phyloP scores from a whole-genome alignment of 805 yeast genomes.

The Torulaspora maleeae region DNA sequence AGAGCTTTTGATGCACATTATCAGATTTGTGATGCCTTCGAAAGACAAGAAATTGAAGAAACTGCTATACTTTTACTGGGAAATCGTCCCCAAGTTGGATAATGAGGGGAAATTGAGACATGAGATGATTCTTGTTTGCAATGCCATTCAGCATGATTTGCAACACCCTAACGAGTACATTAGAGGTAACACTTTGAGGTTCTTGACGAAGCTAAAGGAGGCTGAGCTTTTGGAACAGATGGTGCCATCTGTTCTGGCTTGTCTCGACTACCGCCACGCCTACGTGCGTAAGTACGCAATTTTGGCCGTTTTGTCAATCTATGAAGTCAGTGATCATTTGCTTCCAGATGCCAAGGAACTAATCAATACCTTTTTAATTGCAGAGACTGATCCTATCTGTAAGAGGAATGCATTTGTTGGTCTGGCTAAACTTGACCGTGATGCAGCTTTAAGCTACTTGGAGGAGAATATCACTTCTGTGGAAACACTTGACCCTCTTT shows the following conservation, averaged over 20 bases:
- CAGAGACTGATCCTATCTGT: conserved; percentile 90
- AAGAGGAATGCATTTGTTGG: conserved; percentile 93
- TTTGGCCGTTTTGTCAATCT: conserved; percentile 80
- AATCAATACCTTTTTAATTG: conserved; percentile 62
- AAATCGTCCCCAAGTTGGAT: conserved; percentile 89
- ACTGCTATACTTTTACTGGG: conserved; percentile 94
- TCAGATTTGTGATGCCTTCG: conserved; percentile 96
- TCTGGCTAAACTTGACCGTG: conserved; percentile 75
- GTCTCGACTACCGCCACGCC: conserved; percentile 94
- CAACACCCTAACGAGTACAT: conserved; percentile 98
- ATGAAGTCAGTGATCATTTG: conserved; percentile 75
- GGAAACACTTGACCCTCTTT: conserved; percentile 67
- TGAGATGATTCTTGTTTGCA: conserved; percentile 97
- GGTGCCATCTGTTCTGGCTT: conserved; percentile 85
- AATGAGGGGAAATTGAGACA: conserved; percentile 87
- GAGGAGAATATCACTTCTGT: conserved; percentile 62
- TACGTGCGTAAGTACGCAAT: conserved; percentile 97
- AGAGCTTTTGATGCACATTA: conserved; percentile 90
- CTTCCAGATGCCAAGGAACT: conserved; percentile 95
- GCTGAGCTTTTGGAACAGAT: conserved; percentile 92
- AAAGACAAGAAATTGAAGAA: conserved; percentile 86
- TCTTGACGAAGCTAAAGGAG: conserved; percentile 84
- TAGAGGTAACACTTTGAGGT: conserved; percentile 91
- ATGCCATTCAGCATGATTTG: conserved; percentile 93
- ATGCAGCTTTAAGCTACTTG: conserved; percentile 74